Percentiles rank a stretch among this genome's conserved stretches.
Conservation (phyloP, 805 yeast genomes). For the Trichomonascus vanleenenianus region DNA sequence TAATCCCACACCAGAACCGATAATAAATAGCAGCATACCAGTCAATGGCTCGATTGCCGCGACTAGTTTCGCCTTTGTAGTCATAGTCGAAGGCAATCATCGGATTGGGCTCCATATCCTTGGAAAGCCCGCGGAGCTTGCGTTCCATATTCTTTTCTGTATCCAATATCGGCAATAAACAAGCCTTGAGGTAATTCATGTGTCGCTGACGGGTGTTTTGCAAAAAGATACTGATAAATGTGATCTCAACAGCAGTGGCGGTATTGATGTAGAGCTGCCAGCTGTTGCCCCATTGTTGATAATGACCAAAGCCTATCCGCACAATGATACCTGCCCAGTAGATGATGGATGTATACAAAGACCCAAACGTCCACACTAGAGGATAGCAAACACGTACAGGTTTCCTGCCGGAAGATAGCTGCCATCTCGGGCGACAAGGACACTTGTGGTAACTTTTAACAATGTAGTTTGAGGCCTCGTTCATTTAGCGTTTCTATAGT, state of each 20-base stretch:
- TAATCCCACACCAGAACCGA: conserved; percentile 38
- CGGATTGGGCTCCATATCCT: background rate
- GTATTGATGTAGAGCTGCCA: conserved; percentile 5
- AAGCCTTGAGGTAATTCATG: conserved; percentile 1
- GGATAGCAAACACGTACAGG: background rate
- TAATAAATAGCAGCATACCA: conserved; percentile 36
- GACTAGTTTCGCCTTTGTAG: background rate
- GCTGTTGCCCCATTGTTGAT: background rate
- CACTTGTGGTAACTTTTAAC: too few species aligned
- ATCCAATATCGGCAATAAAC: background rate
- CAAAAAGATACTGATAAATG: background rate
- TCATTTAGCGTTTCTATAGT: too few species aligned
- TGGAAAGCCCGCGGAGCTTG: background rate
- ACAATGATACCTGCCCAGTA: conserved; percentile 1
- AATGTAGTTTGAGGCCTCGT: too few species aligned
- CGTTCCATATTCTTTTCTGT: background rate
- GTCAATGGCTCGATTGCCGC: conserved; percentile 22
- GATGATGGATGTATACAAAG: background rate
- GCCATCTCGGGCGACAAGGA: too few species aligned
- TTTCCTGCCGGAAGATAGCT: too few species aligned
- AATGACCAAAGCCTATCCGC: conserved; percentile 3
- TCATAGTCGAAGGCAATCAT: background rate
- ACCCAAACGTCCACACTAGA: background rate
- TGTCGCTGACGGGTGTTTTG: conserved; percentile 2
- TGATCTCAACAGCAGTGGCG: conserved; percentile 1